These are phyloP conservation scores for Straminergon stramineum DNA, from an alignment of 225 moss, liverwort and hornwort genomes.

Conservation along the genomic window DNA sequence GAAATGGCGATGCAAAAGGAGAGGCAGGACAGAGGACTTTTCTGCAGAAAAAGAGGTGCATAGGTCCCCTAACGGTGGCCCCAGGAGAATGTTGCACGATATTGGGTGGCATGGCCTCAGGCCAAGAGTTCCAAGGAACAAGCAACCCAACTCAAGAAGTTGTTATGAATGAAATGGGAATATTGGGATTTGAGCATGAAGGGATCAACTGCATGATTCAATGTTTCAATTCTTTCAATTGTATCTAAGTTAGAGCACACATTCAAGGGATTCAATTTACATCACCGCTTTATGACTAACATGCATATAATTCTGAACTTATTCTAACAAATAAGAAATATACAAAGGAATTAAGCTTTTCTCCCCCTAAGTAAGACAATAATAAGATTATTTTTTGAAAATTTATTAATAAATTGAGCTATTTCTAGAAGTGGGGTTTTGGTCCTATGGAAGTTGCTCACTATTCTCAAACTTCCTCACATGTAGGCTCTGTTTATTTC, in stretches of 20 bases:
- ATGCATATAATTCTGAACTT: too few species aligned
- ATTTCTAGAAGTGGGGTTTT: too few species aligned
- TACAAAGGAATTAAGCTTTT: too few species aligned
- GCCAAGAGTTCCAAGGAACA: not conserved
- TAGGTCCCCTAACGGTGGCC: not conserved
- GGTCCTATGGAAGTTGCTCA: too few species aligned
- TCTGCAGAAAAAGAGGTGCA: not conserved
- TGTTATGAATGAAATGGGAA: not conserved
- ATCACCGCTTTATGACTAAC: too few species aligned
- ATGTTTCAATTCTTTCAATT: too few species aligned
- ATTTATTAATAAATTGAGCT: too few species aligned
- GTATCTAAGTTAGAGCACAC: too few species aligned
- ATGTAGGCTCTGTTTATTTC: not conserved
- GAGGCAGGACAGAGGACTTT: not conserved
- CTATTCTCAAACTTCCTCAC: not conserved
- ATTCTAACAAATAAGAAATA: too few species aligned
- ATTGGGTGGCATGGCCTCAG: not conserved
- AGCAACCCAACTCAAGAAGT: not conserved
- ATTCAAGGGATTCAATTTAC: too few species aligned
- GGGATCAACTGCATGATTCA: not conserved
- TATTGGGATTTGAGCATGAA: not conserved
- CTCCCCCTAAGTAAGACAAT: too few species aligned
- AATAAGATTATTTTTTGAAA: too few species aligned
- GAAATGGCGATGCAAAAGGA: not conserved
- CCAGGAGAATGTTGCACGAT: not conserved